These are phyloP conservation scores for Barbatosphaeria neglecta DNA, from an alignment of 495 filamentous ascomycete species.

Conservation along the genomic window DNA sequence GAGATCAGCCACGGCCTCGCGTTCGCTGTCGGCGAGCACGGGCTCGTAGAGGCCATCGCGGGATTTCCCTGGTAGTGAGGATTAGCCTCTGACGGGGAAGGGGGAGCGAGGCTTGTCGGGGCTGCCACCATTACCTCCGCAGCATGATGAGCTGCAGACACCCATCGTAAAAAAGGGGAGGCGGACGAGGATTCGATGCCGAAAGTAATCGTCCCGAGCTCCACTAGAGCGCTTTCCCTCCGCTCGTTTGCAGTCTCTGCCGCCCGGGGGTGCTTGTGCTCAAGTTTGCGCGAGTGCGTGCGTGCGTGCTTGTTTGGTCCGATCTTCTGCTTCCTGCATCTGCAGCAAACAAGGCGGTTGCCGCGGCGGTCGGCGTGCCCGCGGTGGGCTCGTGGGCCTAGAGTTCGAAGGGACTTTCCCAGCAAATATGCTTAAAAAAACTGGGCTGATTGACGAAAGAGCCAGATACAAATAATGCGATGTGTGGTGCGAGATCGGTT, in stretches of 20 bases:
- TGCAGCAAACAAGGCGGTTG: not conserved
- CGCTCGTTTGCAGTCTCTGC: no score
- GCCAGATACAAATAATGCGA: no score
- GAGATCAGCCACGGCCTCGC: slow-evolving; percentile 93
- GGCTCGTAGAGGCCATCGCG: slow-evolving; percentile 93
- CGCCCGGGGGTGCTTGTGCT: no score
- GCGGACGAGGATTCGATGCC: not conserved
- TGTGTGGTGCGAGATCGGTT: no score
- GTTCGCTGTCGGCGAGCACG: slow-evolving; percentile 88
- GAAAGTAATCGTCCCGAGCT: no score
- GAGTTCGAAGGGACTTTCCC: no score
- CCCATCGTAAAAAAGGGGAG: no score
- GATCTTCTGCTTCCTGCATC: not conserved
- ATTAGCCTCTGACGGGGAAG: slow-evolving; percentile 3
- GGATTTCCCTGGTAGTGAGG: slow-evolving; percentile 53
- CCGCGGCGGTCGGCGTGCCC: not conserved
- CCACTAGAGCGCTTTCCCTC: no score
- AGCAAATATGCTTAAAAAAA: no score
- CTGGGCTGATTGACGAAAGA: no score
- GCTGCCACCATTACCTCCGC: slow-evolving; percentile 18
- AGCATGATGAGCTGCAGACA: slow-evolving; percentile 28
- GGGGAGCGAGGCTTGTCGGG: not conserved
- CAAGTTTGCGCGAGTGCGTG: no score
- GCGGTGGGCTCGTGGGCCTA: no score
- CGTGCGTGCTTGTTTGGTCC: not conserved